A percentile compares a stretch with the other conserved stretches of the same genome.
phyloP scores from a whole-genome alignment of 1,139 yeast genomes.

The Candida sp. region DNA sequence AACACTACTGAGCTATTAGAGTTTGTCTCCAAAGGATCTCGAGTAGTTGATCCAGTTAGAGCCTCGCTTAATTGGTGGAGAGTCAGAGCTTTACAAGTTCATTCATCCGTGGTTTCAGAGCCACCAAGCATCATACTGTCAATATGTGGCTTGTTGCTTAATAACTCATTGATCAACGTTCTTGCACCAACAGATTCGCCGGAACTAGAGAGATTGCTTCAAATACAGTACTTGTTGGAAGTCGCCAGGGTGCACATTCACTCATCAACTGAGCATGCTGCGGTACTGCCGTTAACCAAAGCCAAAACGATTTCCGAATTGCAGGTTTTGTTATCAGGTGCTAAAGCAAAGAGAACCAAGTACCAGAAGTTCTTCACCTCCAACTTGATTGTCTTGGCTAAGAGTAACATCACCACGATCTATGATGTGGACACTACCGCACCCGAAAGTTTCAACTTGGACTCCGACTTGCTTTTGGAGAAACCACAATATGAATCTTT shows the following conservation, averaged over 20 bases:
- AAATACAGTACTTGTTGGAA: conserved; percentile 64
- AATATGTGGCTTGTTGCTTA: conserved; percentile 42
- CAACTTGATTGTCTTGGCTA: conserved; percentile 80
- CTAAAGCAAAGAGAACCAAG: conserved; percentile 87
- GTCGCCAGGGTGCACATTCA: conserved; percentile 64
- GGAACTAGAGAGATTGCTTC: conserved; percentile 37
- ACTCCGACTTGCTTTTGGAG: conserved; percentile 83
- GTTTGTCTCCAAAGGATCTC: conserved; percentile 23
- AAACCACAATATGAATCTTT: conserved; percentile 69
- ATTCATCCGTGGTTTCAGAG: conserved; percentile 63
- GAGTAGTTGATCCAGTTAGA: conserved; percentile 26
- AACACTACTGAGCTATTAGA: conserved; percentile 21
- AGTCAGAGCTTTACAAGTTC: conserved; percentile 65
- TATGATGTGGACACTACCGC: conserved; percentile 20
- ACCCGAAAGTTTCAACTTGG: conserved; percentile 64
- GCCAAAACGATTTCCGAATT: conserved; percentile 66
- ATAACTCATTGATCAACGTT: conserved; percentile 31
- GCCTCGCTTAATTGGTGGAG: conserved; percentile 77
- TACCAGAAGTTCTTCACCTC: conserved; percentile 75
- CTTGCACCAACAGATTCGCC: conserved; percentile 31
- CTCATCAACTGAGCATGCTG: conserved; percentile 62
- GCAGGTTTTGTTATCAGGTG: conserved; percentile 77
- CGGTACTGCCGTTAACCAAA: conserved; percentile 52
- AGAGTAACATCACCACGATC: conserved; percentile 42
- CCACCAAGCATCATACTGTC: conserved; percentile 51